A percentile compares a stretch with the other conserved stretches of the same genome.
Conservation (phyloP, 2,329 filamentous ascomycete species). For the Xylaria sp. region DNA sequence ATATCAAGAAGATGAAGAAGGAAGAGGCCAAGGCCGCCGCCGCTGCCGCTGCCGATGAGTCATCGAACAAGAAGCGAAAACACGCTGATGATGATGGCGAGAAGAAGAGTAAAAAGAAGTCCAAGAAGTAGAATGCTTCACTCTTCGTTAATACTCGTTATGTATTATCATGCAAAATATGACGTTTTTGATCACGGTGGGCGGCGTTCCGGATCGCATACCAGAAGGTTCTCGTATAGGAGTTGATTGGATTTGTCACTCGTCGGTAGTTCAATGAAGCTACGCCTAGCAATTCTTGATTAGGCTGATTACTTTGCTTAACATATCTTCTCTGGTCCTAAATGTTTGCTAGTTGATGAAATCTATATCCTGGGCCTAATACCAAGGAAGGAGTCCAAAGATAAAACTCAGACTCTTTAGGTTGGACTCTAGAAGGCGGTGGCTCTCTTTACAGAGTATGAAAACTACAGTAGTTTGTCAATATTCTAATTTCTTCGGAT, state of each 20-base stretch:
- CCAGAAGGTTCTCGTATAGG: slow-evolving; percentile 37
- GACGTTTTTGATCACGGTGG: slow-evolving; percentile 33
- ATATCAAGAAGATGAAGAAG: slow-evolving; percentile 74
- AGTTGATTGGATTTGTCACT: slow-evolving; percentile 34
- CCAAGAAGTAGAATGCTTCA: slow-evolving; percentile 66
- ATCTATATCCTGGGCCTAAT: not conserved
- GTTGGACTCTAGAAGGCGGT: too few relatives aligned
- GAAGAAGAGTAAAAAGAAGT: slow-evolving; percentile 66
- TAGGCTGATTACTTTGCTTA: slow-evolving; percentile 11
- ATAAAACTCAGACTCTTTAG: too few relatives aligned
- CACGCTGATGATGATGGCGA: slow-evolving; percentile 67
- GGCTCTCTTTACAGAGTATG: too few relatives aligned
- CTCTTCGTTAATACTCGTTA: slow-evolving; percentile 35
- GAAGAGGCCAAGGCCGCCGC: slow-evolving; percentile 59
- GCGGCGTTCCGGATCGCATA: slow-evolving; percentile 42
- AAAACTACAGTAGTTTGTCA: too few relatives aligned
- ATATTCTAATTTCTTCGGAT: too few relatives aligned
- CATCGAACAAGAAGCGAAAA: slow-evolving; percentile 72
- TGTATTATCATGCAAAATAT: slow-evolving; percentile 39
- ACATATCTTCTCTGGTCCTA: not conserved
- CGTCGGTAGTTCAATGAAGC: slow-evolving; percentile 30
- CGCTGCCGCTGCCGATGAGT: slow-evolving; percentile 50
- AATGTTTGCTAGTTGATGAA: not conserved
- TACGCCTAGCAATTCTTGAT: slow-evolving; percentile 17
- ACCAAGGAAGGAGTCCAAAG: too few relatives aligned